Evolutionary conservation across 331 rosid species (phyloP).

Genomic region (Erythrophleum ivorense): DNA sequence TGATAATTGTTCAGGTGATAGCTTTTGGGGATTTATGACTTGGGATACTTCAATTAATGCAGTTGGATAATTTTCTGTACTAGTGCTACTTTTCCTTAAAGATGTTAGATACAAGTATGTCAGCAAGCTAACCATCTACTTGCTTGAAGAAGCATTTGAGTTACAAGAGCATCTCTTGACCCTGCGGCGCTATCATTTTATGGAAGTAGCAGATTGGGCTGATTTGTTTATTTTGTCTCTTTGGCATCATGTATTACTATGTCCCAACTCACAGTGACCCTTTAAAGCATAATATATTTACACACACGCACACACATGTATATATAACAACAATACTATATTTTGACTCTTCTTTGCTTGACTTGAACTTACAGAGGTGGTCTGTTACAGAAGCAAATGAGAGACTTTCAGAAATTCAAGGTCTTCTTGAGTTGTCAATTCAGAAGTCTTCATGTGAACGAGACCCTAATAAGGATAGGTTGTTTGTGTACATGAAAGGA

Average conservation of each 20-base stretch:
- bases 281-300: conserved; percentile 36
- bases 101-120: conserved; percentile 76
- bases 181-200: conserved; percentile 83
- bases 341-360: conserved; percentile 40
- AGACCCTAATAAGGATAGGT: conserved; percentile 74
- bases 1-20: conserved; percentile 18
- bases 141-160: conserved; percentile 90
- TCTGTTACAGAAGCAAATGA: conserved; percentile 73
- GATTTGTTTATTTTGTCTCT: conserved; percentile 90
- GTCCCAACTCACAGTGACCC: conserved; percentile 38
- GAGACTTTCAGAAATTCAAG: conserved; percentile 89
- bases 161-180: conserved; percentile 89
- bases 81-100: conserved; percentile 56
- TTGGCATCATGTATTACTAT: conserved; percentile 79
- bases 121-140: conserved; percentile 86
- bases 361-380: conserved; percentile 77
- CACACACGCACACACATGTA: neutral
- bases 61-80: conserved; percentile 28
- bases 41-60: conserved; percentile 32
- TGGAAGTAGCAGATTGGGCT: conserved; percentile 98
- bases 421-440: conserved; percentile 82
- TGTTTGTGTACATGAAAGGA: conserved; percentile 87
- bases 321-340: conserved; percentile 14
- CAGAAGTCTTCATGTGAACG: conserved; percentile 92
- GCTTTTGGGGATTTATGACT: conserved; percentile 33